Evolutionary conservation across 345 rosid species (phyloP), one percentile per base, ranked within the genome.

Genomic region (Linum trigynum): DNA sequence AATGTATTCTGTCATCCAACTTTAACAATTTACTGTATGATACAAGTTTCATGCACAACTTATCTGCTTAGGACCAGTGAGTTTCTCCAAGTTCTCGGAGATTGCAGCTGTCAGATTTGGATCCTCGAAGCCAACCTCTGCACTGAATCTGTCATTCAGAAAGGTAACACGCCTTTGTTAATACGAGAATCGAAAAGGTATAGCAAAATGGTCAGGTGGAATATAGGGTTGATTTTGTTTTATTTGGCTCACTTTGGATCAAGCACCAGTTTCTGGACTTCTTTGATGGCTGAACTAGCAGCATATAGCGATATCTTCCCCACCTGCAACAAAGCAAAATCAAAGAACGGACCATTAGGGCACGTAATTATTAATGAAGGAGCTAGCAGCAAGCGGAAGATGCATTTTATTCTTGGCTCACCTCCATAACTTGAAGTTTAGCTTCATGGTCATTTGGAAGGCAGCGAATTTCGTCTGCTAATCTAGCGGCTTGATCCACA

Each of bases 271-370:
- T 86, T 87, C 82, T 91, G 95, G 69, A 91, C 89, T 76, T 95
- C 99, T 79, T 89, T 95, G 69, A 95, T 95, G 61, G 94, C 91
- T 66, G 94, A 88, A 81, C 96, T 91, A 65, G 99, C 99, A 67
- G 97, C 94, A 63, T 95, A 95, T 40, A 95, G 69, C 10, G 95
- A 85, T 63, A 84, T 87, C 79, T 95, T 91, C 56, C 95, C 99
- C 1, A 81, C 92, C 99, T 95, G 89, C 72, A 71, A n/a, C 65
- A 67, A 64, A 71, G 58, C 59, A 61, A 58, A 72, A 56, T 41
- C 59, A 35, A 61, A 59, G 16, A 39, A 70, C 56, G 64, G 75
- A 35, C 63, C 51, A 60, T 12, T 48, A 65, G 5, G 43, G 3
- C 39, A 5, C 62, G 0, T 11, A 43, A 23, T 3, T 3, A 1